A percentile compares a stretch with the other conserved stretches of the same genome.
phyloP scores from a whole-genome alignment of 257 asterid species.

The Plantago ovata region DNA sequence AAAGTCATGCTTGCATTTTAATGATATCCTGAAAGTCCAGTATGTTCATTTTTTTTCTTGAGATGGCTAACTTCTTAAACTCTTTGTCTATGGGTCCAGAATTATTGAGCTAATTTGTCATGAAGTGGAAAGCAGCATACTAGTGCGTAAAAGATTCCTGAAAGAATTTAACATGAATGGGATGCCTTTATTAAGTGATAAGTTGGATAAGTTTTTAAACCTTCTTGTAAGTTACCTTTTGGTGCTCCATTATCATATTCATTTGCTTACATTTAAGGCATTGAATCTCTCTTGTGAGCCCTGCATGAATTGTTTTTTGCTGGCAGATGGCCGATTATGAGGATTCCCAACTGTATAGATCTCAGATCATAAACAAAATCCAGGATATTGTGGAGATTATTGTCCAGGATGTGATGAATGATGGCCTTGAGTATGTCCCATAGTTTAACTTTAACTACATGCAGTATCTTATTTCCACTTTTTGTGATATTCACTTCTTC shows the following conservation, averaged over 20 bases:
- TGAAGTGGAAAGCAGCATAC: slow-evolving; percentile 68
- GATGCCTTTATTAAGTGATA: slow-evolving; percentile 65
- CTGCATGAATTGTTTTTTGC: slow-evolving; percentile 1
- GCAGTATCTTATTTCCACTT: slow-evolving; percentile 21
- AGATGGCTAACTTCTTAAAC: neutral
- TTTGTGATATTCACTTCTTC: slow-evolving; percentile 25
- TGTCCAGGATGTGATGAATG: slow-evolving; percentile 77
- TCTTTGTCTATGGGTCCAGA: slow-evolving; percentile 39
- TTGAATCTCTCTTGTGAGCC: slow-evolving; percentile 13
- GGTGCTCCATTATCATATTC: slow-evolving; percentile 10
- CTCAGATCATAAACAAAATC: slow-evolving; percentile 72
- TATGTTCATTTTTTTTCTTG: slow-evolving; percentile 11
- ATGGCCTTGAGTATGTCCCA: slow-evolving; percentile 63
- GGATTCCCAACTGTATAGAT: slow-evolving; percentile 39
- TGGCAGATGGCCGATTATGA: slow-evolving; percentile 53
- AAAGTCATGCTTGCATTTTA: slow-evolving; percentile 15
- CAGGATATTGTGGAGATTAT: slow-evolving; percentile 93
- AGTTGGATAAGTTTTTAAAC: slow-evolving; percentile 64
- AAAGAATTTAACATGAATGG: slow-evolving; percentile 68
- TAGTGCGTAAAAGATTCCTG: slow-evolving; percentile 39
- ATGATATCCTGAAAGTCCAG: neutral
- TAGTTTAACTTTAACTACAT: slow-evolving; percentile 14
- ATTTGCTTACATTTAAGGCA: slow-evolving; percentile 16
- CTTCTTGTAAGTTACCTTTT: slow-evolving; percentile 52
- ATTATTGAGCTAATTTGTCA: slow-evolving; percentile 52